Conservation (phyloP, 148 eudicot species). For the Suaeda aralocaspica region DNA sequence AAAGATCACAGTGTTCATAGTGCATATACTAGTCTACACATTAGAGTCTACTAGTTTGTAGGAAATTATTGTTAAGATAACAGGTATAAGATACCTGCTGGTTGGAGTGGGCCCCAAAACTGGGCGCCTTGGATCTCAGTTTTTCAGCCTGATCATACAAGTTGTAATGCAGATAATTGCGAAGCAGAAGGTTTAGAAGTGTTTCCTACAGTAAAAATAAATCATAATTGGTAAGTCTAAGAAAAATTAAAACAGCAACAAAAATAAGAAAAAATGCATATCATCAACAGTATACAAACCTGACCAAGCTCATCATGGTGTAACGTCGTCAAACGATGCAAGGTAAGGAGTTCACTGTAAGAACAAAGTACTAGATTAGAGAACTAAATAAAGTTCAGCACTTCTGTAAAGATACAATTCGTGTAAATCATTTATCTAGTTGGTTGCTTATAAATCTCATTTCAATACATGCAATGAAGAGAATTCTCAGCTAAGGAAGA, state of each 20-base stretch:
- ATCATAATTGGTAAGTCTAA: neutral
- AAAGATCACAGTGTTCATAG: neutral
- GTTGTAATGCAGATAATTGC: slow-evolving; percentile 93
- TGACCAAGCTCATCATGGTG: slow-evolving; percentile 98
- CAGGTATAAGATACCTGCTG: slow-evolving; percentile 61
- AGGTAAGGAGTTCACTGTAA: slow-evolving; percentile 73
- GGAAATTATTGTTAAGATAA: neutral
- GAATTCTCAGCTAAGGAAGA: neutral
- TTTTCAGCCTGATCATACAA: slow-evolving; percentile 96
- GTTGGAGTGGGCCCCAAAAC: slow-evolving; percentile 96
- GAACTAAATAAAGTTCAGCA: neutral
- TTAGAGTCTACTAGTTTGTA: slow-evolving; percentile 1
- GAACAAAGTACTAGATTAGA: slow-evolving; percentile 11
- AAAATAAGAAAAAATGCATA: neutral
- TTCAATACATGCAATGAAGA: no score
- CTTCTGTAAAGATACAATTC: neutral
- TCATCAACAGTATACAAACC: slow-evolving; percentile 42
- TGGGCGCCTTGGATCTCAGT: slow-evolving; percentile 96
- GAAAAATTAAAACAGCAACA: neutral
- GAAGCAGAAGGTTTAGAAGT: slow-evolving; percentile 82
- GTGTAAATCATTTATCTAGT: neutral
- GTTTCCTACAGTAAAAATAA: slow-evolving; percentile 63
- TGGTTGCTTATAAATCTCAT: neutral
- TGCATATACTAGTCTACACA: neutral
- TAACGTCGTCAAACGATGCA: slow-evolving; percentile 87